A percentile compares a stretch with the other conserved stretches of the same genome.
Evolutionary conservation across 192 early-diverging fungal genomes (phyloP).

Genomic region (Coemansia sp.): DNA sequence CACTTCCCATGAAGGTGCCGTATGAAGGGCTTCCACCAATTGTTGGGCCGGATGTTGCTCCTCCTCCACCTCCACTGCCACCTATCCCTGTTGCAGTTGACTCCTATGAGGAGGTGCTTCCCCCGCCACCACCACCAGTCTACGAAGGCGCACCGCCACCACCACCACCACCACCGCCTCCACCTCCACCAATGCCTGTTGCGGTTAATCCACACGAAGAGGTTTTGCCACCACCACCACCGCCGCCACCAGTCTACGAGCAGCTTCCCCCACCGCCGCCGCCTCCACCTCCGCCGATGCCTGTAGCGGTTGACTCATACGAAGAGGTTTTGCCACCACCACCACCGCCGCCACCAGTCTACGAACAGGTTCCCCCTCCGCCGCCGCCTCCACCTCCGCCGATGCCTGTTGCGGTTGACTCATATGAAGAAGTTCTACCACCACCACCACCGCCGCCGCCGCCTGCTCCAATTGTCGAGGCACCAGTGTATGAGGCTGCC

Average conservation of each 20-base stretch:
- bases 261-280: neutral
- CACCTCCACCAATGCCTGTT: neutral
- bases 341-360: neutral
- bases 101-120: conserved; percentile 1
- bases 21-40: conserved; percentile 18
- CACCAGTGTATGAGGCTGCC: conserved; percentile 17
- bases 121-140: neutral
- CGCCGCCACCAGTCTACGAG: conserved; percentile 6
- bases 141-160: conserved; percentile 13
- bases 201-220: neutral
- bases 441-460: conserved; percentile 23
- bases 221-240: conserved; percentile 16
- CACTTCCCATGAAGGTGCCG: conserved; percentile 4
- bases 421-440: conserved; percentile 4
- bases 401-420: neutral
- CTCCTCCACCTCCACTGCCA: conserved; percentile 8
- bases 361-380: neutral
- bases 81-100: conserved; percentile 7
- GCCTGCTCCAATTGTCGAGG: conserved; percentile 10
- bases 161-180: conserved; percentile 16
- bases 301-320: conserved; percentile 6
- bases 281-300: neutral
- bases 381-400: conserved; percentile 6
- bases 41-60: conserved; percentile 6
- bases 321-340: conserved; percentile 9